phyloP scores from a whole-genome alignment of 2,329 filamentous ascomycete species.

The Plectosphaerella sp. region DNA sequence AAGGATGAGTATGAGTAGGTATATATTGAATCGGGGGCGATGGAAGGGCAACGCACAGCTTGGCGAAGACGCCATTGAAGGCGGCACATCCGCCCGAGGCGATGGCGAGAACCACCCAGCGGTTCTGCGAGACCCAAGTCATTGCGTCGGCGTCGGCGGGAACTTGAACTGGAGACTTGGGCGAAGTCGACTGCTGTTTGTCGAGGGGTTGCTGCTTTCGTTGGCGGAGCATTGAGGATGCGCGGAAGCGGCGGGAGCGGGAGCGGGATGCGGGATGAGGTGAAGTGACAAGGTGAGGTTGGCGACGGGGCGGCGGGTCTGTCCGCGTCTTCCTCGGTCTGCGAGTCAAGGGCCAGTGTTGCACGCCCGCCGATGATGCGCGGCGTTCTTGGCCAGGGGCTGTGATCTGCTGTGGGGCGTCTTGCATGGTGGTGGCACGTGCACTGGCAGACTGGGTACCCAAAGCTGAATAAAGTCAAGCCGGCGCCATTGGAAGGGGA shows the following conservation, averaged over 20 bases:
- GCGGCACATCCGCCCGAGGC: conserved; percentile 74
- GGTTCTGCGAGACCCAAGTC: conserved; percentile 26
- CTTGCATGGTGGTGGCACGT: too few species aligned
- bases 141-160: conserved; percentile 12
- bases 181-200: neutral
- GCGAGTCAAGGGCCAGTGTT: too few species aligned
- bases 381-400: too few species aligned
- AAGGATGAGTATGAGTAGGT: neutral
- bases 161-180: neutral
- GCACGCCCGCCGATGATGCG: too few species aligned
- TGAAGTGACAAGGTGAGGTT: neutral
- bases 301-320: too few species aligned
- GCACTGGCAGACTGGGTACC: too few species aligned
- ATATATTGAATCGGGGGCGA: neutral
- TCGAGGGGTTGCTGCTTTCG: neutral
- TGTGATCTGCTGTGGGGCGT: too few species aligned
- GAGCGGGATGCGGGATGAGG: neutral
- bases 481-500: too few species aligned
- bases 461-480: too few species aligned
- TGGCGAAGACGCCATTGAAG: conserved; percentile 79
- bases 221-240: conserved; percentile 1
- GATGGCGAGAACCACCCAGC: conserved; percentile 66
- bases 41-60: conserved; percentile 53
- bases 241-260: too few species aligned
- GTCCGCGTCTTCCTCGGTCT: too few species aligned